Evolutionary conservation across 1,284 basidiomycete species (phyloP).

Genomic region (Leccinum pachyderme): DNA sequence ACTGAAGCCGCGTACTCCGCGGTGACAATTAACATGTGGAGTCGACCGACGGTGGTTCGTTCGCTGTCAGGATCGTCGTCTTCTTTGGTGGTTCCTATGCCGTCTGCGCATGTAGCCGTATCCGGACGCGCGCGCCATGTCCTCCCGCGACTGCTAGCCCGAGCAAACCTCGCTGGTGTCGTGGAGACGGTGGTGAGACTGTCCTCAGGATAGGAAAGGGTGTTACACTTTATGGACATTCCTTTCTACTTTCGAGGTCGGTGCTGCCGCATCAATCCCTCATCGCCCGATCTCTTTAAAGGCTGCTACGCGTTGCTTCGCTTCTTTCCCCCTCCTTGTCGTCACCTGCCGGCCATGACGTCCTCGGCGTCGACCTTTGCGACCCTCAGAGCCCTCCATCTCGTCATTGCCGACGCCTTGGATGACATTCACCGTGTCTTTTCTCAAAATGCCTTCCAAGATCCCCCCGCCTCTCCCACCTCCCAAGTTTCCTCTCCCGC

Average conservation of each 20-base stretch:
- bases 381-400: conserved; percentile 58
- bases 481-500: conserved; percentile 24
- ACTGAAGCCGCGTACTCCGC: not conserved
- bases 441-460: conserved; percentile 13
- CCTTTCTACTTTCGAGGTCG: conserved; percentile 8
- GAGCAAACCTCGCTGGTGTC: not conserved
- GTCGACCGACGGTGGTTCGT: conserved; percentile 11
- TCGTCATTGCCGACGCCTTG: conserved; percentile 64
- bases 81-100: conserved; percentile 20
- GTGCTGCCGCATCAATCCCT: no score
- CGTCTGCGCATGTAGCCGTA: conserved; percentile 9
- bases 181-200: no score
- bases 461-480: conserved; percentile 6
- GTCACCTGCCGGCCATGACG: conserved; percentile 19
- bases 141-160: not conserved
- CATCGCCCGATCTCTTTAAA: conserved; percentile 17
- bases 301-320: conserved; percentile 6
- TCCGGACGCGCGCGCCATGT: not conserved
- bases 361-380: conserved; percentile 49
- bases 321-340: conserved; percentile 5
- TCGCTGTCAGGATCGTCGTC: conserved; percentile 23
- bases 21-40: not conserved
- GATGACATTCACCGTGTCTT: conserved; percentile 68
- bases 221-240: conserved; percentile 18
- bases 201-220: no score